phyloP scores from a whole-genome alignment of 1,284 basidiomycete species.

The Ustilago cynodontis region DNA sequence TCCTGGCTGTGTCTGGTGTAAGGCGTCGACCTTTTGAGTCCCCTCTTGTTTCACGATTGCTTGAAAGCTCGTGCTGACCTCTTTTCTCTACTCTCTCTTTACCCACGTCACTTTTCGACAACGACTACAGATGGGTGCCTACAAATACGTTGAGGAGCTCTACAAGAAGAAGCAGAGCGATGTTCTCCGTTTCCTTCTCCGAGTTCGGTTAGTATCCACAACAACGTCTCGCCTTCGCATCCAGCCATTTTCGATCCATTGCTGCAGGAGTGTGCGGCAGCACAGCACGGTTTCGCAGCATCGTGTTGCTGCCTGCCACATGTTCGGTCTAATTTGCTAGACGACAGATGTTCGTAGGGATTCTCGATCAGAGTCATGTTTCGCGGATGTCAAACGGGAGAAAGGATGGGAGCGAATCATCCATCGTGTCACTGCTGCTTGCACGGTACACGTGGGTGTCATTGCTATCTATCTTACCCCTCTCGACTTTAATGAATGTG shows the following conservation, averaged over 20 bases:
- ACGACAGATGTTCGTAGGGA: too few species aligned
- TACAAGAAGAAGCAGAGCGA: conserved; percentile 84
- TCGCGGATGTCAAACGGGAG: too few species aligned
- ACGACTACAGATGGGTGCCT: conserved; percentile 74
- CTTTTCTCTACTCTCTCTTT: background rate
- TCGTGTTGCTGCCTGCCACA: background rate
- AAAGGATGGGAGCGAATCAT: too few species aligned
- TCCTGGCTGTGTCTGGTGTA: conserved; percentile 7
- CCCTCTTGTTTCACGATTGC: conserved; percentile 47
- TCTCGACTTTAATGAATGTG: too few species aligned
- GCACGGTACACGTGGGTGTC: too few species aligned
- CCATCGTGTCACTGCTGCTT: too few species aligned
- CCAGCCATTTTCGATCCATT: background rate
- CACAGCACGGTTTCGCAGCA: background rate
- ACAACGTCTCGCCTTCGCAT: conserved; percentile 13
- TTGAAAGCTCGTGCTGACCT: conserved; percentile 57
- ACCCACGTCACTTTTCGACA: background rate
- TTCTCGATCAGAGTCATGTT: too few species aligned
- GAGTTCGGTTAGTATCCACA: conserved; percentile 80
- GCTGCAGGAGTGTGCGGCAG: background rate
- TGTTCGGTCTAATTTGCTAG: too few species aligned
- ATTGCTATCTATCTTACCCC: too few species aligned
- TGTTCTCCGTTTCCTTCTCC: conserved; percentile 97
- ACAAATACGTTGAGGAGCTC: conserved; percentile 97
- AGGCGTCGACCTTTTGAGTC: conserved; percentile 55